Conservation (phyloP, 192 early-diverging fungal species). For the Rhizoclosmatium sp. region DNA sequence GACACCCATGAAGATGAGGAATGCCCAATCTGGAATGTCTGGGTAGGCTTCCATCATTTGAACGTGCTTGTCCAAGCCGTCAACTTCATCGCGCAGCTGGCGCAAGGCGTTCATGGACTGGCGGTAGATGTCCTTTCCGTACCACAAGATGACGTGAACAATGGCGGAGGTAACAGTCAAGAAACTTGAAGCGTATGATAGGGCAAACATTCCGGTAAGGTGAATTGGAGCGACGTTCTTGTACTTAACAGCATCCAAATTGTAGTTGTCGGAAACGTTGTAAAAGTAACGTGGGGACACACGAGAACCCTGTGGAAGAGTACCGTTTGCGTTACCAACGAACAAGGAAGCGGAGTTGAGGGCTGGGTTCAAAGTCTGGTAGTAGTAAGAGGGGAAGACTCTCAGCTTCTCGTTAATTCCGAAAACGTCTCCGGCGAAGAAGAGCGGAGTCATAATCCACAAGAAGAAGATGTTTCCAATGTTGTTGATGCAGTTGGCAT, state of each 20-base stretch:
- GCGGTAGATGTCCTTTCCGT: slow-evolving; percentile 49
- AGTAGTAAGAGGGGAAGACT: not conserved
- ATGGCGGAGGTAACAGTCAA: slow-evolving; percentile 63
- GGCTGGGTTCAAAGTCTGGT: slow-evolving; percentile 20
- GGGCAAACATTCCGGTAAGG: slow-evolving; percentile 23
- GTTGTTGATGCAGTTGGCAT: slow-evolving; percentile 10
- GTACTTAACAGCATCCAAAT: slow-evolving; percentile 6
- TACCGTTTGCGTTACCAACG: slow-evolving; percentile 12
- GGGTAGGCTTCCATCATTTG: slow-evolving; percentile 77
- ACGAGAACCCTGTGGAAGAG: not conserved
- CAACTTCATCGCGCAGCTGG: slow-evolving; percentile 17
- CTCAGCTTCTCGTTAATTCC: slow-evolving; percentile 20
- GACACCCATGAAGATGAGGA: slow-evolving; percentile 47
- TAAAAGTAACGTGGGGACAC: slow-evolving; percentile 25
- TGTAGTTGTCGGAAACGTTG: slow-evolving; percentile 27
- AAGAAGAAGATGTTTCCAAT: slow-evolving; percentile 12
- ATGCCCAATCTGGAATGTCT: slow-evolving; percentile 74
- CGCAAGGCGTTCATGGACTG: slow-evolving; percentile 14
- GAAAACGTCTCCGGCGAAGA: slow-evolving; percentile 42
- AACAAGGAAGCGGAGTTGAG: slow-evolving; percentile 15
- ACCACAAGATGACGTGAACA: slow-evolving; percentile 65
- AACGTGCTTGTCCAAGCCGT: slow-evolving; percentile 53
- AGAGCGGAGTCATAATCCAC: slow-evolving; percentile 42
- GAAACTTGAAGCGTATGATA: slow-evolving; percentile 38
- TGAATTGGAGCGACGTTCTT: slow-evolving; percentile 16